Base-by-base conservation (phyloP, 2,329 filamentous ascomycete species). In the Colletotrichum sp. region DNA sequence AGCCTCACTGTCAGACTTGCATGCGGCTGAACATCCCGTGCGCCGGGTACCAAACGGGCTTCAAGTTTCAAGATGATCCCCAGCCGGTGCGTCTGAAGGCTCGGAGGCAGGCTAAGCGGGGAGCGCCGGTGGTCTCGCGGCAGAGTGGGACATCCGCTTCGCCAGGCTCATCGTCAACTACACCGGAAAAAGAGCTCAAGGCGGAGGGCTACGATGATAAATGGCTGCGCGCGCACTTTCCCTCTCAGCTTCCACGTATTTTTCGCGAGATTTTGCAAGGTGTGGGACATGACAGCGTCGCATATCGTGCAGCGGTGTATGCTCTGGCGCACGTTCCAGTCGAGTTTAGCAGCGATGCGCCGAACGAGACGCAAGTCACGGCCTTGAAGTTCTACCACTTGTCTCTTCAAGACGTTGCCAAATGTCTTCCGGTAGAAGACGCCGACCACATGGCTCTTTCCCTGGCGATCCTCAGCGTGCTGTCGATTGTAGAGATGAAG, bases 81-180 rank as follows among this genome's bases (percentile, higher is more conserved):
- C n/a, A 52, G 44, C 44, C n/a, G 44, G 44, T 52, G n/a, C 44
- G 44, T 24, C n/a, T 52, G 10, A 52, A 52, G 44, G 44, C 44
- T 21, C n/a, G 44, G 12, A 52, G 44, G 44, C 44, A 52, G 44
- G 44, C 44, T 4, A 52, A 21, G 44, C 44, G 10, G 44, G 44
- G 10, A 52, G 2, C 2, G 10, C 12, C 12, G n/a, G 4, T 1
- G 12, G 0, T 0, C 3, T 13, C 44, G n/a, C 44, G 6, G 10
- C 44, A 21, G 3, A 3, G n/a, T 21, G 44, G n/a, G n/a, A 13
- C n/a, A 52, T 21, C 44, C n/a, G 44, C n/a, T 52, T 52, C 44
- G 2, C n/a, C 44, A 12, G n/a, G 44, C 44, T 52, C n/a, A 52
- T 52, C n/a, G n/a, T 21, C 16, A 21, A 2, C 10, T 21, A 21